These are phyloP conservation scores for Microbotryum intermedium DNA, from an alignment of 1,284 basidiomycete genomes.

Conservation along the genomic window DNA sequence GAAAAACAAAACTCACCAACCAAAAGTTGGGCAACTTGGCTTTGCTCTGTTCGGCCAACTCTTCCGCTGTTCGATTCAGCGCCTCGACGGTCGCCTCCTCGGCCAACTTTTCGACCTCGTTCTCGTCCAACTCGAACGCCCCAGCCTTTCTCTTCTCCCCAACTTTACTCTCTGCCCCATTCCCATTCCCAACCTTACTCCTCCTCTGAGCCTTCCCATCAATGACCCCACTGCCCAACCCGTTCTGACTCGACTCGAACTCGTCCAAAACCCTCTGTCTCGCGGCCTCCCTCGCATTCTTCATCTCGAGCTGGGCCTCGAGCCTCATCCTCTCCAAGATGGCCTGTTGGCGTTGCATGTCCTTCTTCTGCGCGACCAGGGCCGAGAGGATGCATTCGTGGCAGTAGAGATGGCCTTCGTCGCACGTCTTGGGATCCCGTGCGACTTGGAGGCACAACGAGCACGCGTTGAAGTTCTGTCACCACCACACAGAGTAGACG, in stretches of 20 bases:
- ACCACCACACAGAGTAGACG: too few species aligned
- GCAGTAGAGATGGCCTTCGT: constrained; percentile 74
- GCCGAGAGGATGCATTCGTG: constrained; percentile 43
- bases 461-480: constrained; percentile 22
- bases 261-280: constrained; percentile 73
- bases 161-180: constrained; percentile 42
- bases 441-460: constrained; percentile 42
- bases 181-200: not conserved
- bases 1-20: constrained; percentile 44
- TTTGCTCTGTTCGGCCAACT: constrained; percentile 65
- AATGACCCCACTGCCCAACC: constrained; percentile 43
- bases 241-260: constrained; percentile 73
- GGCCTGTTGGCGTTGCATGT: constrained; percentile 74
- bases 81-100: constrained; percentile 77
- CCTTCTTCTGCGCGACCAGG: constrained; percentile 70
- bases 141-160: constrained; percentile 52
- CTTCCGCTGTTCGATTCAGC: constrained; percentile 65
- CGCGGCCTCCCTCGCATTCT: constrained; percentile 57
- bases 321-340: constrained; percentile 61
- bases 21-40: constrained; percentile 89
- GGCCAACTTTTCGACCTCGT: constrained; percentile 59
- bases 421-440: constrained; percentile 67
- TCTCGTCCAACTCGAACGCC: constrained; percentile 63
- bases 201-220: constrained; percentile 7
- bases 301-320: constrained; percentile 64